phyloP scores from a whole-genome alignment of 2,329 filamentous ascomycete species.

The Laburnicola sp. region DNA sequence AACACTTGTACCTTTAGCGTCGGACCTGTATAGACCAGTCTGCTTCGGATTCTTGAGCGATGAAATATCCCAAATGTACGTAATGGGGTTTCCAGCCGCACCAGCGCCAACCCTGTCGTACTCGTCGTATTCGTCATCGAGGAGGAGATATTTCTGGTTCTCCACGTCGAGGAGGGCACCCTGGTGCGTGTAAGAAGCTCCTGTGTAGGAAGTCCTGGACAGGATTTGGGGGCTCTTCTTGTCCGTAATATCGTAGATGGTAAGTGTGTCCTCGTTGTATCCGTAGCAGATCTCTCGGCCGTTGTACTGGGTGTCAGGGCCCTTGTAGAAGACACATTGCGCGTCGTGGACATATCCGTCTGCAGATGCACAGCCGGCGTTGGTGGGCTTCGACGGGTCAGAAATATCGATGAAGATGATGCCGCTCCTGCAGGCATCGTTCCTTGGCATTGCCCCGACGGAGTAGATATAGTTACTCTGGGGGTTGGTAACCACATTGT shows the following conservation, averaged over 20 bases:
- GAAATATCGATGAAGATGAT: constrained; percentile 63
- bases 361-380: constrained; percentile 55
- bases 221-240: constrained; percentile 53
- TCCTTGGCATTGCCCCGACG: constrained; percentile 41
- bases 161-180: constrained; percentile 55
- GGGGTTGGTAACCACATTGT: constrained; percentile 46
- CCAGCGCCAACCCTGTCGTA: constrained; percentile 43
- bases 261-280: constrained; percentile 59
- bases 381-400: constrained; percentile 57
- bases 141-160: constrained; percentile 42
- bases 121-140: constrained; percentile 47
- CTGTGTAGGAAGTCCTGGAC: constrained; percentile 59
- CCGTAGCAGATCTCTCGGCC: constrained; percentile 60
- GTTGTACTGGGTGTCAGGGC: constrained; percentile 54
- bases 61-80: constrained; percentile 47
- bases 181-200: constrained; percentile 62
- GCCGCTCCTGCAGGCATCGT: constrained; percentile 53
- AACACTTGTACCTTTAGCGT: constrained; percentile 31
- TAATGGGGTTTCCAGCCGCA: constrained; percentile 40
- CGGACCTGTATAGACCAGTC: constrained; percentile 49
- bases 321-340: constrained; percentile 61
- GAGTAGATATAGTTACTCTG: constrained; percentile 45
- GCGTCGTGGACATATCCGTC: constrained; percentile 66
- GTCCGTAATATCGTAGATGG: constrained; percentile 58
- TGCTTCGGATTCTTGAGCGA: constrained; percentile 42